Evolutionary conservation across 345 rosid species (phyloP).

Genomic region (Chamaenerion angustifolium): DNA sequence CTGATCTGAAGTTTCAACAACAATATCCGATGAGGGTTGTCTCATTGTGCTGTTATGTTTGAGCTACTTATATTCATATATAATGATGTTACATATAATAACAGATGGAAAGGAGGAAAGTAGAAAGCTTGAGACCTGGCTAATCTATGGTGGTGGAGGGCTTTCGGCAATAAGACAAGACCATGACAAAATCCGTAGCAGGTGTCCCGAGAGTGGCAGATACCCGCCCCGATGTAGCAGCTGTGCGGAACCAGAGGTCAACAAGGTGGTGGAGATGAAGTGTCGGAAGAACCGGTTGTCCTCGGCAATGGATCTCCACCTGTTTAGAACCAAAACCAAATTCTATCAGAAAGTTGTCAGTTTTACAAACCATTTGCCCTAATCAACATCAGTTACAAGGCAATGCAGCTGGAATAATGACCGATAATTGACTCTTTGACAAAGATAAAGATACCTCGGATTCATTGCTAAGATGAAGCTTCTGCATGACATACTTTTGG

Average conservation of each 20-base stretch:
- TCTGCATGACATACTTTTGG: conserved; percentile 56
- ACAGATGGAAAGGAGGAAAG: no score
- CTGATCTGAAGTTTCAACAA: no score
- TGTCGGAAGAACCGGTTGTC: conserved; percentile 36
- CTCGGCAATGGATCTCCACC: conserved; percentile 64
- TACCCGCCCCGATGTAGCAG: conserved; percentile 33
- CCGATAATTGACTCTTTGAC: no score
- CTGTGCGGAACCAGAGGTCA: conserved; percentile 46
- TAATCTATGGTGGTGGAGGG: conserved; percentile 12
- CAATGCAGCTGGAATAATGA: no score
- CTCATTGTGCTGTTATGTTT: no score
- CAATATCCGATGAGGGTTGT: no score
- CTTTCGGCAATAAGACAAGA: conserved; percentile 46
- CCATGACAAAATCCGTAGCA: conserved; percentile 67
- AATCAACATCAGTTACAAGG: no score
- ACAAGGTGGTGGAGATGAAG: conserved; percentile 34
- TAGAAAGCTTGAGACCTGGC: neutral
- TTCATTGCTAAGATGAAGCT: conserved; percentile 47
- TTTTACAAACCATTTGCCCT: no score
- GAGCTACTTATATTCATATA: no score
- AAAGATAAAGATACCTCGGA: conserved; percentile 34
- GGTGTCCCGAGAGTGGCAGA: conserved; percentile 43
- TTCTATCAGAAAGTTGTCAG: no score
- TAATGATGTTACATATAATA: no score
- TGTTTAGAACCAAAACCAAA: conserved; percentile 4